These are phyloP conservation scores for Rhodotorula glutinis DNA, from an alignment of 1,284 basidiomycete species.

Conservation along the genomic window DNA sequence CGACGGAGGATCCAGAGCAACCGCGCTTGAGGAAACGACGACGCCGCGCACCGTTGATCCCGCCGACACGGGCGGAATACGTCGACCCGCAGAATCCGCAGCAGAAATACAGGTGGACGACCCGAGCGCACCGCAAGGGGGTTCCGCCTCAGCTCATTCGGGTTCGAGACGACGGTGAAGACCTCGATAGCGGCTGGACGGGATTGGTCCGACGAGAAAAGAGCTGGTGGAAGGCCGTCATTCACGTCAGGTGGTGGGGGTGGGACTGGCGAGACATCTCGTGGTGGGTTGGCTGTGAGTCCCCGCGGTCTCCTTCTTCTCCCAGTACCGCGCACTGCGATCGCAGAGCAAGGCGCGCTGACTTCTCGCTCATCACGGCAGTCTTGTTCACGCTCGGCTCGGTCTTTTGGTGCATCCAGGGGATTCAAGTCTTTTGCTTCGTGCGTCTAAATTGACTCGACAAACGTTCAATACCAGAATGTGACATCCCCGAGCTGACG, in stretches of 20 bases:
- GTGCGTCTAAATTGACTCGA: too few relatives aligned
- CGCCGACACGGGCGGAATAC: not conserved
- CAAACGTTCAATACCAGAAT: too few relatives aligned
- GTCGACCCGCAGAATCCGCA: not conserved
- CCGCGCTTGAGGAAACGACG: too few relatives aligned
- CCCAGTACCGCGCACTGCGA: too few relatives aligned
- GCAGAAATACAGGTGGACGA: not conserved
- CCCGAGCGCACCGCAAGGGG: constrained; percentile 6
- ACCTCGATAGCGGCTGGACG: not conserved
- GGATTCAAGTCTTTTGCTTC: constrained; percentile 24
- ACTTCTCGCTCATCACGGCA: not conserved
- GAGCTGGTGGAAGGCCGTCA: not conserved
- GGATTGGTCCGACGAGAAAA: not conserved
- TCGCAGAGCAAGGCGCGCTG: not conserved
- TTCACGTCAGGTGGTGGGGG: constrained; percentile 8
- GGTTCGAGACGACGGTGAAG: not conserved
- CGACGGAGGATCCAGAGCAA: too few relatives aligned
- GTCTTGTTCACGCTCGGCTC: constrained; percentile 28
- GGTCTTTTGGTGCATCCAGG: constrained; percentile 32
- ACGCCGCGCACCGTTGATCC: not conserved
- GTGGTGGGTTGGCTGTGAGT: constrained; percentile 11
- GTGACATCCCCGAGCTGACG: too few relatives aligned
- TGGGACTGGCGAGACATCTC: constrained; percentile 7
- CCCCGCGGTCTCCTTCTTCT: too few relatives aligned
- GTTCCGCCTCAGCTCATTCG: not conserved